Percentiles rank a stretch among this genome's conserved stretches.
phyloP scores from a whole-genome alignment of 2,329 filamentous ascomycete species.

The Curvularia spicifera region DNA sequence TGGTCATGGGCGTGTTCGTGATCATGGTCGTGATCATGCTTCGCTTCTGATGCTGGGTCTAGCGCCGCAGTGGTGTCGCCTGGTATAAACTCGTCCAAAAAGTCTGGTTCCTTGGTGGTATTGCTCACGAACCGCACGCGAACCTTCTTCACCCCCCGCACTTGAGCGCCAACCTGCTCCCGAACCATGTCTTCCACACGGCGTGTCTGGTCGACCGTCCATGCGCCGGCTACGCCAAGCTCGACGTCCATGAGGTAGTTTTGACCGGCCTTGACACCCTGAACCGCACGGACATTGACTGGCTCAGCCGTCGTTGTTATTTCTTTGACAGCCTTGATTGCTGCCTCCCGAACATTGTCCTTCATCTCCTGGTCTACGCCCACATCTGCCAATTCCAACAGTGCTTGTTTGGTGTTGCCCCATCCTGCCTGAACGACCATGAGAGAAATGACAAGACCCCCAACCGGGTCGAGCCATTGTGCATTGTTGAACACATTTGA shows the following conservation, averaged over 20 bases:
- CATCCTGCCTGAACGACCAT: slow-evolving; percentile 92
- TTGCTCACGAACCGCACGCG: slow-evolving; percentile 82
- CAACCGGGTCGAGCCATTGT: slow-evolving; percentile 92
- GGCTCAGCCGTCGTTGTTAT: slow-evolving; percentile 60
- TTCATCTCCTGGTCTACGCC: slow-evolving; percentile 86
- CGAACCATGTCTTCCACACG: slow-evolving; percentile 77
- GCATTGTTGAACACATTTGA: slow-evolving; percentile 86
- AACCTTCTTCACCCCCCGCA: slow-evolving; percentile 83
- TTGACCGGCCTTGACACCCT: slow-evolving; percentile 93
- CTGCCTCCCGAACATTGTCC: slow-evolving; percentile 70
- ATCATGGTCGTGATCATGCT: slow-evolving; percentile 29
- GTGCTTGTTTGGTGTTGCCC: slow-evolving; percentile 80
- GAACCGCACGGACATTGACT: slow-evolving; percentile 76
- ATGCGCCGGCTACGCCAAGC: slow-evolving; percentile 76
- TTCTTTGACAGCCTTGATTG: slow-evolving; percentile 43
- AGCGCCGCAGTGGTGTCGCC: slow-evolving; percentile 37
- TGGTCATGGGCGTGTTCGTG: slow-evolving; percentile 31
- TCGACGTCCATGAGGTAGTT: slow-evolving; percentile 95
- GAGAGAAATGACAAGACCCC: slow-evolving; percentile 87
- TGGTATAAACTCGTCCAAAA: slow-evolving; percentile 72
- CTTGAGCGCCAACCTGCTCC: slow-evolving; percentile 73
- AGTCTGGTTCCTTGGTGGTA: slow-evolving; percentile 62
- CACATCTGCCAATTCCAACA: slow-evolving; percentile 90
- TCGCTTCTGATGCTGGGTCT: slow-evolving; percentile 40
- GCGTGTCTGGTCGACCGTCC: slow-evolving; percentile 74